These are phyloP conservation scores for Elaeis guineensis DNA, from an alignment of 176 grass and related monocot genomes.

Conservation along the genomic window DNA sequence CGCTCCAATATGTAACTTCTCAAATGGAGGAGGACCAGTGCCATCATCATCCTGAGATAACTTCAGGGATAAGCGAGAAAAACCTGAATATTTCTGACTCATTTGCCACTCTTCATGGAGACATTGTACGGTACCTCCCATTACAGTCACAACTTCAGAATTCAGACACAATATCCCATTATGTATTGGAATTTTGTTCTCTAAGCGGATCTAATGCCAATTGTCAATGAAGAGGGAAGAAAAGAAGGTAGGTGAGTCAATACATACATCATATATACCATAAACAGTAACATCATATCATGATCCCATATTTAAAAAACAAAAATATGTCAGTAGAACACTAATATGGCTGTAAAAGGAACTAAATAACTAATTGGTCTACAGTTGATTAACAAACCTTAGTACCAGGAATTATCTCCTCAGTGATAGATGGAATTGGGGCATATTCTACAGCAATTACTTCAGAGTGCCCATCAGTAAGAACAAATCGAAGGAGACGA, in stretches of 20 bases:
- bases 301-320: too few species aligned
- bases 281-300: too few species aligned
- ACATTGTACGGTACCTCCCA: constrained; percentile 67
- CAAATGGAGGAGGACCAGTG: constrained; percentile 63
- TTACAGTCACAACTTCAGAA: constrained; percentile 43
- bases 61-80: constrained; percentile 47
- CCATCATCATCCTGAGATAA: constrained; percentile 58
- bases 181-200: constrained; percentile 62
- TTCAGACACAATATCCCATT: constrained; percentile 65
- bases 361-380: neutral
- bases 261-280: too few species aligned
- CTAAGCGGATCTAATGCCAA: constrained; percentile 46
- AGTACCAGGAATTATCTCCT: constrained; percentile 68
- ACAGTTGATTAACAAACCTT: constrained; percentile 41
- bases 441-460: constrained; percentile 64
- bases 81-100: constrained; percentile 68
- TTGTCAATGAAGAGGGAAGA: neutral
- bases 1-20: constrained; percentile 60
- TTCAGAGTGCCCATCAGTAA: constrained; percentile 68
- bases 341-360: too few species aligned
- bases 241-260: too few species aligned
- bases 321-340: too few species aligned
- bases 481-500: constrained; percentile 49
- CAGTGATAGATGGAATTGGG: constrained; percentile 49
- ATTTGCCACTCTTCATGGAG: constrained; percentile 83